Percentiles rank a stretch among this genome's conserved stretches.
Conservation (phyloP, 2,329 filamentous ascomycete species). For the Emergomyces pasteurianus region DNA sequence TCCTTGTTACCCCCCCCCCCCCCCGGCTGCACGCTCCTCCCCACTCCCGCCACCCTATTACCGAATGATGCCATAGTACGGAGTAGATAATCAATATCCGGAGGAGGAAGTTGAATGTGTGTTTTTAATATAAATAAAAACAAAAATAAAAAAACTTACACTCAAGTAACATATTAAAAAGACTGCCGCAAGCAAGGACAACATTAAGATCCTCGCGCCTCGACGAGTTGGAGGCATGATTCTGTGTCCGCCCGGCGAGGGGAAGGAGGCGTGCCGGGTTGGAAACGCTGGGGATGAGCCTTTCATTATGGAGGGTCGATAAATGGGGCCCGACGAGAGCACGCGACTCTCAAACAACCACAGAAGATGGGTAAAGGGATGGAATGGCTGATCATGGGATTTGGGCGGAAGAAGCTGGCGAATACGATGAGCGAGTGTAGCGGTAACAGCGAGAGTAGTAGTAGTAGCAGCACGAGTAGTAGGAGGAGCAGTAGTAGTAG, state of each 20-base stretch:
- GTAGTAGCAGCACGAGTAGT: neutral
- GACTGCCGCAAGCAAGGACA: slow-evolving; percentile 53
- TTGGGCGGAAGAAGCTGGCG: neutral
- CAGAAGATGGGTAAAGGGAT: neutral
- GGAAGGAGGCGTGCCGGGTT: neutral
- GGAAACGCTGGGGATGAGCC: neutral
- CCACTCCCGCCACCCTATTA: neutral
- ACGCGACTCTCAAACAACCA: neutral
- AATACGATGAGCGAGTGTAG: neutral
- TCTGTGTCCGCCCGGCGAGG: neutral
- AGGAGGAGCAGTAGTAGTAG: no score
- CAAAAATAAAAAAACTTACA: slow-evolving; percentile 34
- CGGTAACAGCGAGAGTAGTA: neutral
- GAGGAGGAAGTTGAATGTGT: neutral
- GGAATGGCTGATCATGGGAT: neutral
- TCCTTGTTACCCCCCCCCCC: no score
- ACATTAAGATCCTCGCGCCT: slow-evolving; percentile 48
- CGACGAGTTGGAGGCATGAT: slow-evolving; percentile 60
- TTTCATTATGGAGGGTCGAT: neutral
- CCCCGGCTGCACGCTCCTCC: neutral
- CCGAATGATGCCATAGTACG: no score
- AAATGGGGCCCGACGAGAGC: neutral
- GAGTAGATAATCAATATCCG: no score
- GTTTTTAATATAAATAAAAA: neutral
- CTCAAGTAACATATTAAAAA: slow-evolving; percentile 64